Evolutionary conservation across 2,329 filamentous ascomycete species (phyloP).

Genomic region (Exophiala oligosperma): DNA sequence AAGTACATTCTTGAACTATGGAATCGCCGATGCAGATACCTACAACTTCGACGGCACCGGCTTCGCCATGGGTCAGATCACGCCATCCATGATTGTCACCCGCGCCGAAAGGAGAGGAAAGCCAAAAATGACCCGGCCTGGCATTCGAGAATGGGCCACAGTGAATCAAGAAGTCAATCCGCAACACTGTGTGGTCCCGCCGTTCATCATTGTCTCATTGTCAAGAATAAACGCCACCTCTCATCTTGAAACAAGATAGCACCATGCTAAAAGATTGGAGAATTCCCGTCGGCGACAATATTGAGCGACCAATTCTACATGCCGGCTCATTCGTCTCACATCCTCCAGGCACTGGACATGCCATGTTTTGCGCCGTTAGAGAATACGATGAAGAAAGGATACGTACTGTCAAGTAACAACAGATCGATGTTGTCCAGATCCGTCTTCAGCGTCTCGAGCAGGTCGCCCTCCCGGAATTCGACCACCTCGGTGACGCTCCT

Average conservation of each 20-base stretch:
- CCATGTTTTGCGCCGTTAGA: too few species aligned
- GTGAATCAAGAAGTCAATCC: too few species aligned
- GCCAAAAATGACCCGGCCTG: constrained; percentile 14
- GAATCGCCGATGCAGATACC: constrained; percentile 19
- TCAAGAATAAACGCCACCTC: too few species aligned
- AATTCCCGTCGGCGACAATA: too few species aligned
- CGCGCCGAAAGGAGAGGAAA: constrained; percentile 5
- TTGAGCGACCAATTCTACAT: too few species aligned
- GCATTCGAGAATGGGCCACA: constrained; percentile 7
- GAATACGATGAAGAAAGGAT: neutral
- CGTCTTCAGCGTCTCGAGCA: constrained; percentile 39
- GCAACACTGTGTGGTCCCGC: too few species aligned
- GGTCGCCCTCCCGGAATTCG: constrained; percentile 42
- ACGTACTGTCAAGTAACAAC: constrained; percentile 36
- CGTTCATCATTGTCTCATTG: too few species aligned
- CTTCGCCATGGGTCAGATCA: constrained; percentile 9
- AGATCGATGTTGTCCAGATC: constrained; percentile 33
- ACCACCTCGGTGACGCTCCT: constrained; percentile 34
- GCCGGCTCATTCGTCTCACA: too few species aligned
- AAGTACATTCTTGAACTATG: constrained; percentile 10
- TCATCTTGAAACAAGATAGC: too few species aligned
- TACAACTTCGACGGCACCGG: constrained; percentile 23
- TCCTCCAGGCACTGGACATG: too few species aligned
- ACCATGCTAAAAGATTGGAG: too few species aligned
- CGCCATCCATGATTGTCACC: constrained; percentile 4